A percentile compares a stretch with the other conserved stretches of the same genome.
Evolutionary conservation across 2,329 filamentous ascomycete species (phyloP).

Genomic region (Diaporthe destruens): DNA sequence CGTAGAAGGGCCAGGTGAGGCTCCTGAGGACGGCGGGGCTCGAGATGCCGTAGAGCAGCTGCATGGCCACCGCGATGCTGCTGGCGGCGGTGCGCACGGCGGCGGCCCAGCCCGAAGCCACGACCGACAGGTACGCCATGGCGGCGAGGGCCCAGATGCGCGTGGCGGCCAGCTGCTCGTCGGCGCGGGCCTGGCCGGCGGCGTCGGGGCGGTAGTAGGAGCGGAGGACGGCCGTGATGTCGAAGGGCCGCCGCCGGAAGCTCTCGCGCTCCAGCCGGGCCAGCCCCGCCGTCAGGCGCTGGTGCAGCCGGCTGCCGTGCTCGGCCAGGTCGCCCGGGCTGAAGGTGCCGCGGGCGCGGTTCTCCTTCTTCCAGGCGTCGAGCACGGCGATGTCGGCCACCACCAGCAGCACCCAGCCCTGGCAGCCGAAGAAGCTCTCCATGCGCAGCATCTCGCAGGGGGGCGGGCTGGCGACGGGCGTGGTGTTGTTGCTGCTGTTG

Average conservation of each 20-base stretch:
- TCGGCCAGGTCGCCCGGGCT: slow-evolving; percentile 48
- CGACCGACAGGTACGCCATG: slow-evolving; percentile 45
- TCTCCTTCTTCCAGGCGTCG: slow-evolving; percentile 64
- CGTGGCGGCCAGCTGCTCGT: slow-evolving; percentile 44
- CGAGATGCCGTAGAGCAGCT: slow-evolving; percentile 43
- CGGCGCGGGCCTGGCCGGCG: slow-evolving; percentile 38
- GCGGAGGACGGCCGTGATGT: slow-evolving; percentile 40
- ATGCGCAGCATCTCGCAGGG: slow-evolving; percentile 52
- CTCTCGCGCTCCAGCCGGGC: slow-evolving; percentile 41
- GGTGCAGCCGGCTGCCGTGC: slow-evolving; percentile 42
- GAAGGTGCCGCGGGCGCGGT: slow-evolving; percentile 56
- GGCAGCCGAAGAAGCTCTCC: slow-evolving; percentile 63
- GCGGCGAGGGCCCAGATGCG: slow-evolving; percentile 48
- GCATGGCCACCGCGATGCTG: slow-evolving; percentile 44
- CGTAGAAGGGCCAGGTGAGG: slow-evolving; percentile 48
- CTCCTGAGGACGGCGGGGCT: slow-evolving; percentile 46
- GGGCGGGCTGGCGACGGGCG: slow-evolving; percentile 47
- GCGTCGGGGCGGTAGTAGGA: slow-evolving; percentile 35
- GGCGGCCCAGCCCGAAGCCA: slow-evolving; percentile 46
- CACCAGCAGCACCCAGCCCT: slow-evolving; percentile 65
- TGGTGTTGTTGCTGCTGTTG: too few species aligned
- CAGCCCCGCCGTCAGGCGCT: slow-evolving; percentile 40
- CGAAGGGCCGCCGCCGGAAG: slow-evolving; percentile 41
- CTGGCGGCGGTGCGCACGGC: slow-evolving; percentile 43
- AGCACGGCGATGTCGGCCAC: slow-evolving; percentile 65